Conservation (phyloP, 495 filamentous ascomycete genomes). For the Penicillium flavigenum region DNA sequence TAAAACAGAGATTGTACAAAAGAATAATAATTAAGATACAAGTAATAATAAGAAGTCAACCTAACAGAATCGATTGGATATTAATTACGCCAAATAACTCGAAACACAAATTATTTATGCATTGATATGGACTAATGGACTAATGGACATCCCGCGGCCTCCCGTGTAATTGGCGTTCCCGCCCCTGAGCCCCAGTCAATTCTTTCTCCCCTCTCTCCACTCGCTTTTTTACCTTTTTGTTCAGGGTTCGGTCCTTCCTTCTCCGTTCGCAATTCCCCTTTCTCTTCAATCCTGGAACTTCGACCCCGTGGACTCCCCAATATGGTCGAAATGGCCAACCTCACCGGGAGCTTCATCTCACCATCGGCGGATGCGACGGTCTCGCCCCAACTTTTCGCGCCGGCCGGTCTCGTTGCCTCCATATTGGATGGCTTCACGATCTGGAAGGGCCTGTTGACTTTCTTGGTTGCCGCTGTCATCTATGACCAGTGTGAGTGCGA, state of each 20-base stretch:
- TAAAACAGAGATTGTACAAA: too few relatives aligned
- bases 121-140: neutral
- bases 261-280: neutral
- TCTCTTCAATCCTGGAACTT: slow-evolving; percentile 1
- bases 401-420: slow-evolving; percentile 42
- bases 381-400: slow-evolving; percentile 45
- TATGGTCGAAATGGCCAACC: slow-evolving; percentile 52
- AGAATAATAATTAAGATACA: too few relatives aligned
- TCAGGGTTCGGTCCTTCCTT: slow-evolving; percentile 7
- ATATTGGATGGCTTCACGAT: slow-evolving; percentile 56
- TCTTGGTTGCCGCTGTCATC: slow-evolving; percentile 66
- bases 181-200: slow-evolving; percentile 29
- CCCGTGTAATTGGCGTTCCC: slow-evolving; percentile 24
- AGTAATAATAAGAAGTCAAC: neutral
- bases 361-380: slow-evolving; percentile 67
- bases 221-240: slow-evolving; percentile 14
- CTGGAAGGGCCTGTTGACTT: slow-evolving; percentile 62
- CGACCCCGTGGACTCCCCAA: neutral
- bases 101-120: neutral
- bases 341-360: slow-evolving; percentile 74
- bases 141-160: slow-evolving; percentile 2
- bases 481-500: slow-evolving; percentile 79
- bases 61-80: neutral
- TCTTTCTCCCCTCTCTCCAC: slow-evolving; percentile 21
- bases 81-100: neutral